These are phyloP conservation scores for Saccharomycopsis fibuligera DNA, from an alignment of 805 yeast species.

Conservation along the genomic window DNA sequence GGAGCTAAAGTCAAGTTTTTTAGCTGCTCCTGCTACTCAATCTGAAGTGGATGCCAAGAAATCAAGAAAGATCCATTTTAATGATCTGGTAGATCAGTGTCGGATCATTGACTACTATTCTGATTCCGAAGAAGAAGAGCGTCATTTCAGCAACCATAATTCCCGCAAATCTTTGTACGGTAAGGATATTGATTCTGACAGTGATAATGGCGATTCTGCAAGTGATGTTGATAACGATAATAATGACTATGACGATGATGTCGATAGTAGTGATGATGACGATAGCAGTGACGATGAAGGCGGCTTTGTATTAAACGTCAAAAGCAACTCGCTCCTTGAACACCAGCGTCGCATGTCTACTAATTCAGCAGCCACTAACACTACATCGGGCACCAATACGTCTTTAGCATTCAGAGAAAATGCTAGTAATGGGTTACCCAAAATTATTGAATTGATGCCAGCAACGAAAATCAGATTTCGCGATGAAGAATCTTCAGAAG, in stretches of 20 bases:
- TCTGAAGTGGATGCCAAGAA: conserved; percentile 20
- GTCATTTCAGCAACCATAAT: conserved; percentile 34
- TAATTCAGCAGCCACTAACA: conserved; percentile 4
- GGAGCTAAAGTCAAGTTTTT: conserved; percentile 17
- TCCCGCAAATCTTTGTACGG: conserved; percentile 22
- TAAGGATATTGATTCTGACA: conserved; percentile 28
- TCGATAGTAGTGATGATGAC: conserved; percentile 27
- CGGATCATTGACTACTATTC: conserved; percentile 54
- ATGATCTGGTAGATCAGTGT: conserved; percentile 92
- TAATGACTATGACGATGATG: conserved; percentile 27
- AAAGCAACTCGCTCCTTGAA: conserved; percentile 32
- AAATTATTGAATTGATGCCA: conserved; percentile 75
- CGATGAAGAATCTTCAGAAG: conserved; percentile 44
- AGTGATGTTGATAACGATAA: conserved; percentile 24
- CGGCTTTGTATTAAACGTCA: conserved; percentile 58
- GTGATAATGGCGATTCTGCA: conserved; percentile 17
- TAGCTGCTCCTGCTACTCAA: conserved; percentile 10
- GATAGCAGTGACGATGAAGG: conserved; percentile 47
- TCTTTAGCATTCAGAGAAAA: conserved; percentile 13
- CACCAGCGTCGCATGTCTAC: conserved; percentile 24
- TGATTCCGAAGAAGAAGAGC: conserved; percentile 23
- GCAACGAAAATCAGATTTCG: conserved; percentile 78
- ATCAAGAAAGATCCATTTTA: conserved; percentile 79
- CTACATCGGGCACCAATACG: conserved; percentile 14
- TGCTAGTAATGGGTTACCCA: conserved; percentile 23